phyloP scores from a whole-genome alignment of 2,329 filamentous ascomycete species.

The Colletotrichum brevisporum region DNA sequence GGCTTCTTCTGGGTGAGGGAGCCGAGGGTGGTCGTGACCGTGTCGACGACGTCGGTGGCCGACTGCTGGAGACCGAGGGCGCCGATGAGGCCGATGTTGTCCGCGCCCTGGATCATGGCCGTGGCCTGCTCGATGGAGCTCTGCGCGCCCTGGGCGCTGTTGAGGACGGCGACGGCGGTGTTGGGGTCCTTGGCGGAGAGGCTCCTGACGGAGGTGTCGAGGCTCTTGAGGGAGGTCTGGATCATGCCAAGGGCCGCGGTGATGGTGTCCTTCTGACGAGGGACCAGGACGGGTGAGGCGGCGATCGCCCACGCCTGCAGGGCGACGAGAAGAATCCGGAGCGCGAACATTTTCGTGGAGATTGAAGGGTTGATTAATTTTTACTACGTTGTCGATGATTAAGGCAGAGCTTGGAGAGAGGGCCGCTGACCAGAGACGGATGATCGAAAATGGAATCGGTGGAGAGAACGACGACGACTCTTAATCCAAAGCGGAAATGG shows the following conservation, averaged over 20 bases:
- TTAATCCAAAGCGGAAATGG: background rate
- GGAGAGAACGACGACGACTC: slow-evolving; percentile 16
- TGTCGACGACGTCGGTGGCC: slow-evolving; percentile 13
- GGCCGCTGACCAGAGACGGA: slow-evolving; percentile 3
- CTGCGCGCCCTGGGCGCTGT: slow-evolving; percentile 27
- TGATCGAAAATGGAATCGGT: background rate
- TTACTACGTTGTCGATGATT: background rate
- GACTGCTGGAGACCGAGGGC: slow-evolving; percentile 38
- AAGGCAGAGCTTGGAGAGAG: background rate
- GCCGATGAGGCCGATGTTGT: slow-evolving; percentile 22
- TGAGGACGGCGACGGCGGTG: slow-evolving; percentile 18
- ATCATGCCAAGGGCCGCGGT: slow-evolving; percentile 33
- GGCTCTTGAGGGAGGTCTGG: slow-evolving; percentile 13
- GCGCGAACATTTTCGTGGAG: slow-evolving; percentile 18
- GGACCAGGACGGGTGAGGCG: slow-evolving; percentile 19
- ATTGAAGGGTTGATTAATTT: background rate
- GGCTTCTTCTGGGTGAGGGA: slow-evolving; percentile 35
- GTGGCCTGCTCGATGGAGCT: slow-evolving; percentile 6
- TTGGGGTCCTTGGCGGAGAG: slow-evolving; percentile 30
- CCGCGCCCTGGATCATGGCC: slow-evolving; percentile 17
- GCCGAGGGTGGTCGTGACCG: slow-evolving; percentile 32
- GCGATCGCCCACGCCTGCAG: slow-evolving; percentile 37
- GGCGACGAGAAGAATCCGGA: slow-evolving; percentile 25
- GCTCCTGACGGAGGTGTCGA: slow-evolving; percentile 32
- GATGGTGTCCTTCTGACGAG: slow-evolving; percentile 26